Evolutionary conservation across 2,329 filamentous ascomycete species (phyloP), one percentile per base, ranked within the genome.

Genomic region (Metarhizium robertsii): DNA sequence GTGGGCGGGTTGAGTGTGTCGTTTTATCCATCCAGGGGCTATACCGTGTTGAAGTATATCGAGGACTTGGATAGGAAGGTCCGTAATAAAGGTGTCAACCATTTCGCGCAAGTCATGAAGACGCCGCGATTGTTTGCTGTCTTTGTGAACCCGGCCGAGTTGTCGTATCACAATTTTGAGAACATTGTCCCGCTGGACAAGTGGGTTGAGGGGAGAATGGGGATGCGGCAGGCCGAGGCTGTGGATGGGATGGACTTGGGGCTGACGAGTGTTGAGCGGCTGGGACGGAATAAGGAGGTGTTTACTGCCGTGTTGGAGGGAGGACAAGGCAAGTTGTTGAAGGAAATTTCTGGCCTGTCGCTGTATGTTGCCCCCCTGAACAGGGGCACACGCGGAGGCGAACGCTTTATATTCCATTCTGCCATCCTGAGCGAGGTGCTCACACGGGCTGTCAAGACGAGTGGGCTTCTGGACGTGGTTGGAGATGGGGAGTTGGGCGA

Each of bases 91-190:
- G 51, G 36, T 34, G 51, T 42, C 20, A 29, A 36, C 6, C 54
- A 58, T 18, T 58, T 54, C 47, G 57, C 57, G 38, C 57, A 55
- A 49, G 25, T 58, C 34, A 34, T 49, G 13, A 36, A 32, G 29
- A 36, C 49, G 50, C 57, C 57, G 42, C 52, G 54, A 36, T 18
- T 58, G 45, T 58, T 58, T 56, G 57, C 57, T 36, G 57, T 53
- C 10, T 58, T 58, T 54, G 57, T 43, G 11, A 25, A 51, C 40
- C 47, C 54, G 6, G 38, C 29, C 18, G 53, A 55, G 38, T 50
- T 48, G 40, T 30, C 51, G 13, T 53, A 53, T 20, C 51, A 53
- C 25, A 53, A 53, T 46, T 53, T 53, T 16, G 51, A 53, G 29
- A 53, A 53, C 16, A 46, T 53, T 16, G 38, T 53, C 14, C 51